Percentiles rank a stretch among this genome's conserved stretches.
phyloP scores from a whole-genome alignment of 2,329 filamentous ascomycete species.

The Fusarium metavorans region DNA sequence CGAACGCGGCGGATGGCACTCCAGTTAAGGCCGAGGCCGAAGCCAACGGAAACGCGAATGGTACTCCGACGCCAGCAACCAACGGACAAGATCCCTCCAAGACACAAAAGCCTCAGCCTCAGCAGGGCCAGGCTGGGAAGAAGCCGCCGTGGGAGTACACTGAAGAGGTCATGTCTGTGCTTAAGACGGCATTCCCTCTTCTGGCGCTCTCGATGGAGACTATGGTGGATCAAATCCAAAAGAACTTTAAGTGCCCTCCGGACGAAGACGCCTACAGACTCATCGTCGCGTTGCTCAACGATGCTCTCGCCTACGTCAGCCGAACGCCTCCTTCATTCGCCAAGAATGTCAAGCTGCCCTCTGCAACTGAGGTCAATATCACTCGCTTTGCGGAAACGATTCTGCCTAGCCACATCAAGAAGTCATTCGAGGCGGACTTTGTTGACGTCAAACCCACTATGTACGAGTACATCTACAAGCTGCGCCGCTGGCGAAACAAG shows the following conservation, averaged over 20 bases:
- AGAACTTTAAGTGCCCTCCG: slow-evolving; percentile 98
- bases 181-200: slow-evolving; percentile 97
- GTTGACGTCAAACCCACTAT: slow-evolving; percentile 95
- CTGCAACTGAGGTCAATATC: slow-evolving; percentile 94
- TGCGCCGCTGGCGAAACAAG: slow-evolving; percentile 95
- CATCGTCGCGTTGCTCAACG: slow-evolving; percentile 97
- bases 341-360: slow-evolving; percentile 89
- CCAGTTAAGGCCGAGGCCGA: slow-evolving; percentile 61
- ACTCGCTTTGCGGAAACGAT: slow-evolving; percentile 97
- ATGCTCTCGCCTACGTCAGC: slow-evolving; percentile 92
- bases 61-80: slow-evolving; percentile 43
- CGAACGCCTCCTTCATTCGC: slow-evolving; percentile 89
- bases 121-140: slow-evolving; percentile 58
- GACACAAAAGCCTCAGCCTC: slow-evolving; percentile 30
- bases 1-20: slow-evolving; percentile 58
- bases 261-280: slow-evolving; percentile 98
- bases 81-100: slow-evolving; percentile 43
- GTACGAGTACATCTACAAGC: slow-evolving; percentile 97
- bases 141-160: slow-evolving; percentile 97
- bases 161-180: slow-evolving; percentile 92
- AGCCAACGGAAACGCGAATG: slow-evolving; percentile 42
- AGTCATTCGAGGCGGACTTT: slow-evolving; percentile 98
- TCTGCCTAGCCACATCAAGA: slow-evolving; percentile 91
- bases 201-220: slow-evolving; percentile 98
- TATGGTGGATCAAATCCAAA: slow-evolving; percentile 98